These are phyloP conservation scores for Halophytophthora polymorphica DNA, from an alignment of 352 stramenopile genomes.

Conservation along the genomic window DNA sequence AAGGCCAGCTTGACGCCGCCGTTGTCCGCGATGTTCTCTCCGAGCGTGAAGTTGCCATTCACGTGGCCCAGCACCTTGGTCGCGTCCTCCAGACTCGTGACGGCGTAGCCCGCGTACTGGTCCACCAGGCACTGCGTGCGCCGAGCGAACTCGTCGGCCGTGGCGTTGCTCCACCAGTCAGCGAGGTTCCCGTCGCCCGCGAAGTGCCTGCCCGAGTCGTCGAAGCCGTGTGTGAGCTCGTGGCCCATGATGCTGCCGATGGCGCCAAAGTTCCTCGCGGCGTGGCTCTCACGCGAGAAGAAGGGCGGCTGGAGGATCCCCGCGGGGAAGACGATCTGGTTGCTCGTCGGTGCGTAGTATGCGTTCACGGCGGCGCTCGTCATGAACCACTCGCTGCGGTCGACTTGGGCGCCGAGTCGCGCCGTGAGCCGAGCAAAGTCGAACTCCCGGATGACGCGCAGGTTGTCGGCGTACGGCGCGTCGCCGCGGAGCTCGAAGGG, in stretches of 20 bases:
- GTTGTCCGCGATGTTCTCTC: conserved; percentile 86
- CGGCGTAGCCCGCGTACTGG: conserved; percentile 52
- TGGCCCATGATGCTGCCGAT: conserved; percentile 94
- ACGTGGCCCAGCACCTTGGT: conserved; percentile 53
- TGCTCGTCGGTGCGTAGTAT: conserved; percentile 66
- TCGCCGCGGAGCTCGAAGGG: conserved; percentile 46
- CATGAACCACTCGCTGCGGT: conserved; percentile 88
- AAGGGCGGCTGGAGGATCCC: conserved; percentile 95
- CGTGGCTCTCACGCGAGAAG: conserved; percentile 79
- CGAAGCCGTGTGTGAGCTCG: conserved; percentile 96
- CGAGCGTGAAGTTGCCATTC: conserved; percentile 76
- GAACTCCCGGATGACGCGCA: conserved; percentile 41
- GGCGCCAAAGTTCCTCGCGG: conserved; percentile 91
- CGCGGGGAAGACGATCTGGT: conserved; percentile 95
- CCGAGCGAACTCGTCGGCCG: conserved; percentile 65
- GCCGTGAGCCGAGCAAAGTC: conserved; percentile 42
- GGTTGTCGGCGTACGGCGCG: conserved; percentile 42
- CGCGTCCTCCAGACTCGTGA: conserved; percentile 37
- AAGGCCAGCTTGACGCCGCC: conserved; percentile 75
- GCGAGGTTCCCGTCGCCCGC: conserved; percentile 87
- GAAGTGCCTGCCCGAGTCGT: conserved; percentile 90
- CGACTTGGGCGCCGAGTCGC: conserved; percentile 39
- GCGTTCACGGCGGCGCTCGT: conserved; percentile 92
- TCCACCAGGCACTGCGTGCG: conserved; percentile 62
- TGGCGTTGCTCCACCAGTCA: conserved; percentile 92